Evolutionary conservation across 2,329 filamentous ascomycete genomes (phyloP).

Genomic region (Domatiomyces catenatus): DNA sequence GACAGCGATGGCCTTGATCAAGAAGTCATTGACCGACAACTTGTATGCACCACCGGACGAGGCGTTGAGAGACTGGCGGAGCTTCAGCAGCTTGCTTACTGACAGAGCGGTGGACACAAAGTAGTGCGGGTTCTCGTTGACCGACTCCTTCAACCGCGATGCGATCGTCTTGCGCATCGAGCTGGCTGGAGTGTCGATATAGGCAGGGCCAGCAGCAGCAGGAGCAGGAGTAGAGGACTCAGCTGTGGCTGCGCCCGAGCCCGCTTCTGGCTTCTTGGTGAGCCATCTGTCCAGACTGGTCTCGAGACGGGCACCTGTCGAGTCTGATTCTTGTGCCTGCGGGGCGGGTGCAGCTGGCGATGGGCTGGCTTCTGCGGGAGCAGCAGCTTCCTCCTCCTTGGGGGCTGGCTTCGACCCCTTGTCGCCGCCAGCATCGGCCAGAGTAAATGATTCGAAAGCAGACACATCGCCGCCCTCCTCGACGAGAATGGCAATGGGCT

Average conservation of each 20-base stretch:
- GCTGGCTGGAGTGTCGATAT: conserved; percentile 68
- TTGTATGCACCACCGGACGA: conserved; percentile 88
- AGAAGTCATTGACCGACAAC: conserved; percentile 98
- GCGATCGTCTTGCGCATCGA: conserved; percentile 99
- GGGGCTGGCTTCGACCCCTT: conserved; percentile 46
- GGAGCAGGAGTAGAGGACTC: conserved; percentile 32
- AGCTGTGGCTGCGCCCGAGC: conserved; percentile 39
- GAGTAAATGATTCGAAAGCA: conserved; percentile 75
- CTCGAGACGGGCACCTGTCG: conserved; percentile 55
- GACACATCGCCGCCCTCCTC: conserved; percentile 78
- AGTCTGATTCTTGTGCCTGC: conserved; percentile 53
- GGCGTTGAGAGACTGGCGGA: conserved; percentile 82
- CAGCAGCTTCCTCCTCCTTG: conserved; percentile 50
- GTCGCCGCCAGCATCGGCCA: conserved; percentile 82
- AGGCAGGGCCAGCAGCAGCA: conserved; percentile 46
- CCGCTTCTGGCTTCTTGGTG: conserved; percentile 81
- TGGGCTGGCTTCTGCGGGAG: conserved; percentile 47
- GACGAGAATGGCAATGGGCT: conserved; percentile 93
- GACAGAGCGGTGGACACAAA: conserved; percentile 86
- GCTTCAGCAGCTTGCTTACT: conserved; percentile 86
- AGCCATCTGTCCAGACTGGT: conserved; percentile 70
- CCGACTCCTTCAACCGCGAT: conserved; percentile 72
- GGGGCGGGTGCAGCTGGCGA: conserved; percentile 39
- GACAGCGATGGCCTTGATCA: conserved; percentile 85
- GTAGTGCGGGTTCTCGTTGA: conserved; percentile 93